Evolutionary conservation across 2,329 filamentous ascomycete genomes (phyloP).

Genomic region (Nothopassalora personata): DNA sequence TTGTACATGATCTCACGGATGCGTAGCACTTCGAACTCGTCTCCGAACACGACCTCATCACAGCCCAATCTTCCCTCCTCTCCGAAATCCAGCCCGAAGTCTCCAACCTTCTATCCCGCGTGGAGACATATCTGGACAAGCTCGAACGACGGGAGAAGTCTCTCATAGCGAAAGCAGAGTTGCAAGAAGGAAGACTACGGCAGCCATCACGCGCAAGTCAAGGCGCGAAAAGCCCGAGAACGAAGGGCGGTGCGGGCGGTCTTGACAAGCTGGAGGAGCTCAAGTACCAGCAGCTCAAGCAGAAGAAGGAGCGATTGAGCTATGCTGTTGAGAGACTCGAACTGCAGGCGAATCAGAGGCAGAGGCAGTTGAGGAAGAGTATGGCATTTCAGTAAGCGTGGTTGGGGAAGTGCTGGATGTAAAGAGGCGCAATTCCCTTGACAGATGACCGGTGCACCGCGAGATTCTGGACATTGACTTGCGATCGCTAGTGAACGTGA

Average conservation of each 20-base stretch:
- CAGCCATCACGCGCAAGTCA: constrained; percentile 18
- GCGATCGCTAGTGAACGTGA: no score
- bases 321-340: constrained; percentile 84
- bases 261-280: constrained; percentile 47
- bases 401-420: background rate
- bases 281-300: constrained; percentile 63
- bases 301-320: constrained; percentile 78
- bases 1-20: background rate
- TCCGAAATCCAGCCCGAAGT: constrained; percentile 89
- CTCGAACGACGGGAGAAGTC: constrained; percentile 77
- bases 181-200: constrained; percentile 68
- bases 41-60: constrained; percentile 73
- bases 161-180: constrained; percentile 73
- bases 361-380: constrained; percentile 67
- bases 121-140: constrained; percentile 77
- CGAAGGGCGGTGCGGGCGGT: constrained; percentile 21
- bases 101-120: constrained; percentile 68
- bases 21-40: constrained; percentile 84
- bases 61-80: constrained; percentile 76
- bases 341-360: constrained; percentile 73
- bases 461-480: no score
- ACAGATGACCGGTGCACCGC: no score
- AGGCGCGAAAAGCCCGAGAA: constrained; percentile 24
- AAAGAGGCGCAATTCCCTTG: background rate
- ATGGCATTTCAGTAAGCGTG: constrained; percentile 49